These are phyloP conservation scores for Bremia lactucae DNA, from an alignment of 352 stramenopile genomes.

Conservation along the genomic window DNA sequence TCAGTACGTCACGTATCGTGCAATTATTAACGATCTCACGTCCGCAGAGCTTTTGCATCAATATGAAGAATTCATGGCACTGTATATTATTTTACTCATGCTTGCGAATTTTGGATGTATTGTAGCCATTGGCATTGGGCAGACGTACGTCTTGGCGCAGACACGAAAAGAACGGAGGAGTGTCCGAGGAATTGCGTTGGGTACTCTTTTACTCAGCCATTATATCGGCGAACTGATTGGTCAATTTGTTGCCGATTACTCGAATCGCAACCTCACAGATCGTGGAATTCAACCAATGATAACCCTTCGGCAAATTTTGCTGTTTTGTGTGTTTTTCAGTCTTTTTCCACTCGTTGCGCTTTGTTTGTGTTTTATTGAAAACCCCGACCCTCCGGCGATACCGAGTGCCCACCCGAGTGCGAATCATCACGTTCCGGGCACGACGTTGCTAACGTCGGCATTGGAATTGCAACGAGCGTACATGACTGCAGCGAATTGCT, in stretches of 20 bases:
- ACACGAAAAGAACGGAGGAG: conserved; percentile 23
- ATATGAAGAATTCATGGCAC: conserved; percentile 12
- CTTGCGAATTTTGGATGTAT: conserved; percentile 36
- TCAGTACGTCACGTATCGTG: conserved; percentile 16
- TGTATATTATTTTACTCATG: conserved; percentile 28
- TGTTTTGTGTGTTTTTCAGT: conserved; percentile 31
- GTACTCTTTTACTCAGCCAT: conserved; percentile 24
- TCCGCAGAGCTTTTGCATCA: conserved; percentile 8
- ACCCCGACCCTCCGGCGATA: conserved; percentile 21
- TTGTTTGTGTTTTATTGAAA: conserved; percentile 28
- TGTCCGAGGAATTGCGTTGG: conserved; percentile 21
- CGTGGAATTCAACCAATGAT: conserved; percentile 10
- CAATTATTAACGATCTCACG: conserved; percentile 14
- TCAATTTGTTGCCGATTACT: conserved; percentile 20
- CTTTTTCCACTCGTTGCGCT: conserved; percentile 29
- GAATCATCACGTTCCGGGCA: conserved; percentile 7
- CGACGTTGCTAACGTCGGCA: conserved; percentile 14
- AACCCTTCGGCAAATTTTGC: conserved; percentile 19
- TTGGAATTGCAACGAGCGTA: conserved; percentile 7
- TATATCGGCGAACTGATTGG: conserved; percentile 26
- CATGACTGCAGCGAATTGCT: conserved; percentile 15
- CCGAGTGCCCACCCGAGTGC: too few species aligned
- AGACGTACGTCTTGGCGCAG: conserved; percentile 37
- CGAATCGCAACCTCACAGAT: conserved; percentile 19
- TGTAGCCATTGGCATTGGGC: conserved; percentile 24